Conservation (phyloP, 2,329 filamentous ascomycete species). For the Xylariales sp. region DNA sequence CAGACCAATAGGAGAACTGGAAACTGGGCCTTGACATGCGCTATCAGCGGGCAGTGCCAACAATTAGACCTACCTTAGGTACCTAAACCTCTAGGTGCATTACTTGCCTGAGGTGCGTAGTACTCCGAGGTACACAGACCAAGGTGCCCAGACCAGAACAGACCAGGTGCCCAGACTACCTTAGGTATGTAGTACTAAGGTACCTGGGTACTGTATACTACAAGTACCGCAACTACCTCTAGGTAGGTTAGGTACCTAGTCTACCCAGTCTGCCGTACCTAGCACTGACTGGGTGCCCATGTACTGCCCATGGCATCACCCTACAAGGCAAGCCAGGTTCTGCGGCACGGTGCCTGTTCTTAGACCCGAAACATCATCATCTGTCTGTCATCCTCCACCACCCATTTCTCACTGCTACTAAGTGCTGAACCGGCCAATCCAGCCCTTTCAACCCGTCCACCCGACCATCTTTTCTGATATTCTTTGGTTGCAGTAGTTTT, state of each 20-base stretch:
- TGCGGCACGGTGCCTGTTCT: constrained; percentile 31
- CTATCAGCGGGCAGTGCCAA: constrained; percentile 21
- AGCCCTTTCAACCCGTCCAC: constrained; percentile 31
- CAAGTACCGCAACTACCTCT: too few relatives aligned
- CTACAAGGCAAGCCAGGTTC: constrained; percentile 11
- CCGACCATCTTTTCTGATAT: constrained; percentile 30
- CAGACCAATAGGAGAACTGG: constrained; percentile 22
- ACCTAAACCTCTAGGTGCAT: too few relatives aligned
- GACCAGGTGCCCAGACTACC: too few relatives aligned
- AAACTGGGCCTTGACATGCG: constrained; percentile 9
- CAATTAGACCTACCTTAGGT: background rate
- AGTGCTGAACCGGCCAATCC: constrained; percentile 33
- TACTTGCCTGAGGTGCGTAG: too few relatives aligned
- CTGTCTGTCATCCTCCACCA: constrained; percentile 38
- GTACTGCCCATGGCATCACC: constrained; percentile 9
- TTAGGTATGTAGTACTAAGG: too few relatives aligned
- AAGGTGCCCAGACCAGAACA: too few relatives aligned
- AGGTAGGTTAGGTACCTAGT: too few relatives aligned
- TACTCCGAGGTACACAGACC: too few relatives aligned
- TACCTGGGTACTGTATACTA: too few relatives aligned
- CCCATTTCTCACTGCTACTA: constrained; percentile 30
- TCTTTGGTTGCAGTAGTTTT: constrained; percentile 27
- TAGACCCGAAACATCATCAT: constrained; percentile 37
- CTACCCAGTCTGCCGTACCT: too few relatives aligned
- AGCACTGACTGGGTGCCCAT: background rate